Percentiles rank a stretch among this genome's conserved stretches.
phyloP scores from a whole-genome alignment of 2,329 filamentous ascomycete genomes.

The Fusarium xyrophilum region DNA sequence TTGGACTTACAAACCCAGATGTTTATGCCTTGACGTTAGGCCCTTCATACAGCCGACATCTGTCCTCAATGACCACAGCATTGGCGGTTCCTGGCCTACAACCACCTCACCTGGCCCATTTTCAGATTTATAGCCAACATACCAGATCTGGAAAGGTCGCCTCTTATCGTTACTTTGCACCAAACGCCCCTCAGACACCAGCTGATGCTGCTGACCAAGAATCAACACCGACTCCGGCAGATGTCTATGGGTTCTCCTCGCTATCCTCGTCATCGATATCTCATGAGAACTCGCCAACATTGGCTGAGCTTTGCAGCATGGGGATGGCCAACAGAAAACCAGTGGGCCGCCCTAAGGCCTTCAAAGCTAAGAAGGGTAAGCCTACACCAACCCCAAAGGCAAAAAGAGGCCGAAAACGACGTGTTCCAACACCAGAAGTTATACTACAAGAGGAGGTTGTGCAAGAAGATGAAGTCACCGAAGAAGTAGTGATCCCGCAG shows the following conservation, averaged over 20 bases:
- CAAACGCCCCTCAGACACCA: neutral
- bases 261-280: conserved; percentile 2
- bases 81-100: conserved; percentile 45
- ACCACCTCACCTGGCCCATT: conserved; percentile 44
- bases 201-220: neutral
- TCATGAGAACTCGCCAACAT: conserved; percentile 21
- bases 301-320: conserved; percentile 40
- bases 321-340: conserved; percentile 35
- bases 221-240: neutral
- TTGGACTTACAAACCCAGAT: conserved; percentile 48
- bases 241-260: conserved; percentile 32
- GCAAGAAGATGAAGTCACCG: neutral
- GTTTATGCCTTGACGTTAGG: conserved; percentile 49
- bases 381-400: neutral
- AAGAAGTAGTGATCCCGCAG: neutral
- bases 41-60: conserved; percentile 47
- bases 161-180: conserved; percentile 45
- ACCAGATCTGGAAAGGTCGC: conserved; percentile 48
- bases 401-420: conserved; percentile 10
- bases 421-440: neutral
- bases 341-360: conserved; percentile 40
- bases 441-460: neutral
- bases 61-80: conserved; percentile 48
- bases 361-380: conserved; percentile 19
- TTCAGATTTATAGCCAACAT: conserved; percentile 49